Base-by-base conservation (phyloP, 2,329 filamentous ascomycete genomes). In the Kalaharituber pfeilii region DNA sequence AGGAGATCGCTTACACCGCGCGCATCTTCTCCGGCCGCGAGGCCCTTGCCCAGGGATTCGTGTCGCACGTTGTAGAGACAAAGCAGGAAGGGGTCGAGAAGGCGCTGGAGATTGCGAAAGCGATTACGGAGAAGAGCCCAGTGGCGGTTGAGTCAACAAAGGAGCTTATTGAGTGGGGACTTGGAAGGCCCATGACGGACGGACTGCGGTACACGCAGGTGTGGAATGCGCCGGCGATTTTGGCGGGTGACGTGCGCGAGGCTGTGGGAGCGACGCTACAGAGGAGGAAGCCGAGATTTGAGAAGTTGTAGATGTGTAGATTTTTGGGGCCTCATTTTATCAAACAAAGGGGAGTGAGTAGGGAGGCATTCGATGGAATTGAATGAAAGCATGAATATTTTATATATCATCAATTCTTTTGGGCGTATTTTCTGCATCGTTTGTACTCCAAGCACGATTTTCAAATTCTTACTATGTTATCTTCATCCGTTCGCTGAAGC, bases 151-250 rank as follows among this genome's bases (percentile, higher is more conserved):
- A 86, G 71, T 82, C 86, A 94, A 62, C 86, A 81, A 81, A 67
- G 65, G 77, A 74, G 22, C 45, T 54, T 20, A 24, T 9, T 44
- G 36, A 53, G 45, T 51, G 50, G 24, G 22, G 36, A n/a, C 30
- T 53, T 28, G 52, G 33, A 27, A 30, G 27, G 47, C 25, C 27
- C 6, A 22, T 29, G 47, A 3, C 2, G 47, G 47, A 50, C n/a
- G 27, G 80, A 49, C 69, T 96, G 66, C 78, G 78, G 55, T 95
- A 94, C 68, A 94, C 88, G 3, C 75, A 78, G 9, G 75, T 91
- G 1, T 95, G 88, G 89, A 96, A 96, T 66, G 77, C 79, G 62
- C 83, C 80, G 2, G 84, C 84, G 65, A 66, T 94, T 62, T 88
- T 95, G 72, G 84, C 85, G 5, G 72, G 73, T 52, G 89, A 96